These are phyloP conservation scores for Maudiozyma bulderi DNA, from an alignment of 805 yeast species.

Conservation along the genomic window DNA sequence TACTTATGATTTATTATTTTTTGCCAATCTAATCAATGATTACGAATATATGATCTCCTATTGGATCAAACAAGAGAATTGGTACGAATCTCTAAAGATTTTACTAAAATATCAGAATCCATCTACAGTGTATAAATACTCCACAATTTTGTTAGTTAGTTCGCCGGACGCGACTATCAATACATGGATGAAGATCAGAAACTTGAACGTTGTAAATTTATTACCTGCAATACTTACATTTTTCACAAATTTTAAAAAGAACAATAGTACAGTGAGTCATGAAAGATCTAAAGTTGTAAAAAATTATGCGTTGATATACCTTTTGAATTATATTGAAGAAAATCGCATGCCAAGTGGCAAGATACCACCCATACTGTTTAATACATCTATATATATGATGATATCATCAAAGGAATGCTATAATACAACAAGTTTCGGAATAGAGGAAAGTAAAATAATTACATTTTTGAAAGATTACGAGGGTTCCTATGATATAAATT, in stretches of 20 bases:
- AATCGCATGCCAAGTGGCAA: constrained; percentile 9
- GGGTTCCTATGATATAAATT: constrained; percentile 48
- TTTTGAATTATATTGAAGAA: constrained; percentile 44
- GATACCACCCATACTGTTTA: constrained; percentile 42
- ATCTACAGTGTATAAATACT: constrained; percentile 48
- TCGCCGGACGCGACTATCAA: constrained; percentile 62
- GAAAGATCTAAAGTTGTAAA: constrained; percentile 16
- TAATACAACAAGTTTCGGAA: constrained; percentile 16
- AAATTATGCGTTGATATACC: constrained; percentile 59
- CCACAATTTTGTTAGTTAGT: constrained; percentile 60
- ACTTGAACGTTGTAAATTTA: constrained; percentile 50
- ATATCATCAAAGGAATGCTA: constrained; percentile 17
- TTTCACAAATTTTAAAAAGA: constrained; percentile 36
- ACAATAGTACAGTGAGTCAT: constrained; percentile 27
- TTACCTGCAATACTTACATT: constrained; percentile 71
- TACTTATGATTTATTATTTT: constrained; percentile 51
- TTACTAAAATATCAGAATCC: constrained; percentile 40
- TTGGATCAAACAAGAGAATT: constrained; percentile 59
- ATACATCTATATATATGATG: constrained; percentile 59
- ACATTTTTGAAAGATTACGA: constrained; percentile 39
- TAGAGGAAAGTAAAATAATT: constrained; percentile 40
- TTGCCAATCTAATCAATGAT: constrained; percentile 61
- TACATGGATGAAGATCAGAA: constrained; percentile 55
- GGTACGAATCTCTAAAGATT: constrained; percentile 62
- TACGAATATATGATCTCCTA: constrained; percentile 57